These are phyloP conservation scores for Yamadazyma epiphylla DNA, from an alignment of 1,139 yeast species.

Conservation along the genomic window DNA sequence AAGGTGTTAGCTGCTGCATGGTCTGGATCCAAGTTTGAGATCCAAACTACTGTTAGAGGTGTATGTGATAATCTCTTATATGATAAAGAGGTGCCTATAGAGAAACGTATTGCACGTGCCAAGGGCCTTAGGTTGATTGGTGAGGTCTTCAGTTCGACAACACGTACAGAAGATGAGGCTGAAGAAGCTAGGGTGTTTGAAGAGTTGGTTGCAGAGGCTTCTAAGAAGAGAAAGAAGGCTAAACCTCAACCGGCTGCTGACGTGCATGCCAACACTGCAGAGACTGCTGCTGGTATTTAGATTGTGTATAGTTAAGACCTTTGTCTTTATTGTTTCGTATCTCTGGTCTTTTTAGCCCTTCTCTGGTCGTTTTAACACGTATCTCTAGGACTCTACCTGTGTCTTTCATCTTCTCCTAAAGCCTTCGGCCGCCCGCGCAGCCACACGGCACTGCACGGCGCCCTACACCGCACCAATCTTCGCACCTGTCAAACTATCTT, in stretches of 20 bases:
- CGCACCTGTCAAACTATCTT: no score
- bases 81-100: conserved; percentile 51
- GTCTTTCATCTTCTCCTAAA: no score
- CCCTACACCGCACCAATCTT: no score
- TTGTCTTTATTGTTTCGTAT: no score
- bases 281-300: no score
- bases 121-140: conserved; percentile 75
- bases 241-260: conserved; percentile 10
- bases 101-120: conserved; percentile 70
- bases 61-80: conserved; percentile 81
- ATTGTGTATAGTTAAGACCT: no score
- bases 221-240: conserved; percentile 68
- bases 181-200: conserved; percentile 92
- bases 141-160: conserved; percentile 58
- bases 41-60: conserved; percentile 79
- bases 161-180: conserved; percentile 79
- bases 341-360: no score
- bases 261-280: no score
- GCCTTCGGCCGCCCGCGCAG: no score
- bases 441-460: no score
- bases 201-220: conserved; percentile 87
- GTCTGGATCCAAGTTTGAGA: conserved; percentile 90
- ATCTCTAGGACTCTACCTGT: no score
- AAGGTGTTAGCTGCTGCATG: conserved; percentile 94
- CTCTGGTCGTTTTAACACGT: no score